These are phyloP conservation scores for Acacia pycnantha DNA, from an alignment of 331 rosid genomes.

Conservation along the genomic window DNA sequence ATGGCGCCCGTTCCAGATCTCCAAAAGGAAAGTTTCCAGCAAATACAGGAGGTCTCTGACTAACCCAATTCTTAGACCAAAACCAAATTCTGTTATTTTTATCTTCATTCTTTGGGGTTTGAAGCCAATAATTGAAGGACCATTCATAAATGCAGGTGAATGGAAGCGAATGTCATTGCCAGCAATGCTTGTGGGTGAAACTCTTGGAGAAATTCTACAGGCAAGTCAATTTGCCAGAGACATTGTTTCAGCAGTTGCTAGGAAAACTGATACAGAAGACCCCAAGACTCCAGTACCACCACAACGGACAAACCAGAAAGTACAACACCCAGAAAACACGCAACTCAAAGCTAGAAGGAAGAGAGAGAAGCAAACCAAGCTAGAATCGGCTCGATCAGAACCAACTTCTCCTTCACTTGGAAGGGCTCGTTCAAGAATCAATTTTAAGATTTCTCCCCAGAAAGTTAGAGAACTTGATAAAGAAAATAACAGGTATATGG, in stretches of 20 bases:
- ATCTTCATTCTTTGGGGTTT: neutral
- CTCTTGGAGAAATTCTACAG: constrained; percentile 65
- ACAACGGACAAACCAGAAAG: constrained; percentile 38
- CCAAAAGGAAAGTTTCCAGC: constrained; percentile 75
- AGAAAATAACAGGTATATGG: constrained; percentile 44
- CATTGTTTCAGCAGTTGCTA: constrained; percentile 39
- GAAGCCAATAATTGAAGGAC: neutral
- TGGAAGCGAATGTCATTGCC: constrained; percentile 70
- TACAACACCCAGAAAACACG: constrained; percentile 43
- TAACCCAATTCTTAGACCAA: neutral
- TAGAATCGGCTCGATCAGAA: constrained; percentile 27
- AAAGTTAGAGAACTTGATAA: constrained; percentile 48
- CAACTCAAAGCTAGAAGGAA: constrained; percentile 57
- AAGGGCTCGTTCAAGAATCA: constrained; percentile 59
- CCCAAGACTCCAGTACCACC: constrained; percentile 58
- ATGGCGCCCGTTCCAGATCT: constrained; percentile 56
- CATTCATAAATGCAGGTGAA: constrained; percentile 38
- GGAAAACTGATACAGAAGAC: constrained; percentile 41
- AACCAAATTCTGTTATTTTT: neutral
- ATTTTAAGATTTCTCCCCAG: constrained; percentile 67
- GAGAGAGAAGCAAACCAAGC: constrained; percentile 55
- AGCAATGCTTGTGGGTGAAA: constrained; percentile 72
- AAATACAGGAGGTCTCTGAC: constrained; percentile 52
- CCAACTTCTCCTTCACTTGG: constrained; percentile 42
- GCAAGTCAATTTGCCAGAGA: constrained; percentile 65